phyloP scores from a whole-genome alignment of 352 stramenopile genomes.

The Ophiocytium majus region DNA sequence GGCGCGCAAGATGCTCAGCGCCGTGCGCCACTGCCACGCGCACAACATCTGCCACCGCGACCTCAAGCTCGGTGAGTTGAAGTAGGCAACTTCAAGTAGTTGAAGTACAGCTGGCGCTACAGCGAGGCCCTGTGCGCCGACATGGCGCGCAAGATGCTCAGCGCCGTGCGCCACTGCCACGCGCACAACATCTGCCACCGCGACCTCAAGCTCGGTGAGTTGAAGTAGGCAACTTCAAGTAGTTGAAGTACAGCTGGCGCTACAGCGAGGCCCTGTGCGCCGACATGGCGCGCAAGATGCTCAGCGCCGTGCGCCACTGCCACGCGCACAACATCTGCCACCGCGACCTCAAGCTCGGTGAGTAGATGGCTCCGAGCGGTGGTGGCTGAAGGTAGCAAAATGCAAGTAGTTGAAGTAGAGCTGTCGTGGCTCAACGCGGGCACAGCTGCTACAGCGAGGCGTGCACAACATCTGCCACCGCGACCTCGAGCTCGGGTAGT shows the following conservation, averaged over 20 bases:
- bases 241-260: not conserved
- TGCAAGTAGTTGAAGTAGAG: not conserved
- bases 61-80: conserved; percentile 42
- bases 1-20: conserved; percentile 48
- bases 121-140: not conserved
- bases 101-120: not conserved
- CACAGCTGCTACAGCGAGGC: not conserved
- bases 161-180: not conserved
- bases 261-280: not conserved
- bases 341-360: not conserved
- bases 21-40: conserved; percentile 48
- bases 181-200: not conserved
- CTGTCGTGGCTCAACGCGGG: not conserved
- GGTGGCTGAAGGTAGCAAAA: not conserved
- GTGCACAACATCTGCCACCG: not conserved
- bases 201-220: not conserved
- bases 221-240: not conserved
- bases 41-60: conserved; percentile 53
- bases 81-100: not conserved
- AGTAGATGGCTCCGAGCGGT: no score
- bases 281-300: not conserved
- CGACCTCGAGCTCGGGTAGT: no score
- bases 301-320: not conserved
- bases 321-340: not conserved
- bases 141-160: not conserved